Evolutionary conservation across 345 rosid genomes (phyloP).

Genomic region (Psidium friedrichsthalianum): DNA sequence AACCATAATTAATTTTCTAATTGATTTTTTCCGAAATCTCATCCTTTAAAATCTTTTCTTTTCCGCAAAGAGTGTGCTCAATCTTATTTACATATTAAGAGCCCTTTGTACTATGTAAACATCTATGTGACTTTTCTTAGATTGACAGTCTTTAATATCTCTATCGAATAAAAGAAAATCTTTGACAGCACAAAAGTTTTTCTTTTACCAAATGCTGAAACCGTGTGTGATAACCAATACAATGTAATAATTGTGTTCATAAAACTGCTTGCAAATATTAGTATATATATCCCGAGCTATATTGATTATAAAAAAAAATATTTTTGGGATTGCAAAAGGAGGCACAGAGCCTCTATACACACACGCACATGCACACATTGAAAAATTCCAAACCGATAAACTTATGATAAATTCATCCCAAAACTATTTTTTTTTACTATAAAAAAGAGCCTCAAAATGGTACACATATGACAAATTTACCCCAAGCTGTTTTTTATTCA

Average conservation of each 20-base stretch:
- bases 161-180: not conserved
- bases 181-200: not conserved
- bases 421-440: too few relatives aligned
- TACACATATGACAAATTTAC: too few relatives aligned
- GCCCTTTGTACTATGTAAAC: not conserved
- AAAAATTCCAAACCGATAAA: too few relatives aligned
- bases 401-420: too few relatives aligned
- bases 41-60: not conserved
- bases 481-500: too few relatives aligned
- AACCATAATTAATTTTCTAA: not conserved
- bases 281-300: not conserved
- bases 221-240: not conserved
- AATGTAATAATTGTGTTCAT: not conserved
- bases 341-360: not conserved
- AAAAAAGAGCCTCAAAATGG: too few relatives aligned
- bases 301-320: not conserved
- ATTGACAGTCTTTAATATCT: too few relatives aligned
- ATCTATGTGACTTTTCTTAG: not conserved
- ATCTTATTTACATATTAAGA: not conserved
- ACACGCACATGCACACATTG: too few relatives aligned
- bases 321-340: not conserved
- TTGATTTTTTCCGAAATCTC: not conserved
- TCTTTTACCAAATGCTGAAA: not conserved
- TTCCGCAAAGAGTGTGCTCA: not conserved
- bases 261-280: not conserved